Evolutionary conservation across 768 basidiomycete species (phyloP), one percentile per base, ranked within the genome.

Genomic region (Calocybe gangraenosa): DNA sequence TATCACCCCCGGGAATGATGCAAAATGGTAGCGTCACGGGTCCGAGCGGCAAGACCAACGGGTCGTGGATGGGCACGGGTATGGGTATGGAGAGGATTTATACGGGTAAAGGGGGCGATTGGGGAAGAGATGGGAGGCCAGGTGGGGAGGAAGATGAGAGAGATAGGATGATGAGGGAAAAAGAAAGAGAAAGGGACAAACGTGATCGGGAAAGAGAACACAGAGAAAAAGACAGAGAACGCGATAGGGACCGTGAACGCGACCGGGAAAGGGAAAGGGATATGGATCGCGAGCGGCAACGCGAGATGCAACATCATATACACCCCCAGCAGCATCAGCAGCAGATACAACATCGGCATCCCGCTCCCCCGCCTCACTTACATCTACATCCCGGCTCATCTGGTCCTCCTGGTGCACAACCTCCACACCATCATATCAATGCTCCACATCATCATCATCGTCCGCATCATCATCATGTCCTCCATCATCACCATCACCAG

Each of bases 381-480:
- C 63, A 68, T 34, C 56, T 59, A 14, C 72, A 71, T 58, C 45
- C 50, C 20, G 45, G 53, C 22, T 56, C 58, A 19, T 45, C 59
- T 17, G 39, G 54, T 2, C 57, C 58, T 25, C 47, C 59, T 17
- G 39, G 54, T 5, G 18, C 42, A 25, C 64, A 58, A 52, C 36
- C 55, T 23, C 52, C 55, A 3, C 68, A 68, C 45, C 64, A 70
- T 42, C 67, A 70, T 42, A 53, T 56, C 3, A 56, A 56, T 38
- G 65, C 65, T 37, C 69, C 73, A 44, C 76, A 76, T 47, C 78
- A 69, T 50, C 75, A 71, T 42, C 70, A 69, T 20, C 53, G 63
- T 2, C 67, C 65, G n/a, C 76, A 76, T 40, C 78, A 82, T 46
- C 75, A 79, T 46, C 79, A 80, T 50, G 68, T 70, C 47, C 56